Base-by-base conservation (phyloP, 805 yeast species). In the Wickerhamiella parazyma region DNA sequence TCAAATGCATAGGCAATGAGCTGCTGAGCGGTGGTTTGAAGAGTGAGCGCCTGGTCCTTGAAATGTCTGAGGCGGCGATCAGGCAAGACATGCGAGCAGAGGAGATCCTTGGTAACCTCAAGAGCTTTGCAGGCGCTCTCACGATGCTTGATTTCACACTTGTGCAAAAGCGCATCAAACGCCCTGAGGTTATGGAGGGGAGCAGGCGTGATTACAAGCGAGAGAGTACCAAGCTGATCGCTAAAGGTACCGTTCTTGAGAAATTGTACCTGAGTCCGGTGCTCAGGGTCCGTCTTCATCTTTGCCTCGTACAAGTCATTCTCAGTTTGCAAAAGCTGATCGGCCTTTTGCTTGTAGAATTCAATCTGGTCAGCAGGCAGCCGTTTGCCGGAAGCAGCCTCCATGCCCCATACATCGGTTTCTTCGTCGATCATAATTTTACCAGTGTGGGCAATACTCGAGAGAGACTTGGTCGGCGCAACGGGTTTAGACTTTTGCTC, bases 211-310 rank as follows among this genome's bases (percentile, higher is more conserved):
- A 87, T 74, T 58, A 91, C 68, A 58, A 91, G 73, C 0, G 98
- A 89, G 57, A 91, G 70, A 0, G 98, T 95, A 38, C 95, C 83
- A 44, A 91, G 82, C 65, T 91, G 86, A 78, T 91, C 98, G 54
- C 77, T 80, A 54, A 89, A 70, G 0, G 98, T 91, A 82, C 98
- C 98, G 51, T 76, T 80, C 5, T 86, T 71, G 55, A 91, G 72
- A 52, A 91, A 80, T 62, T 89, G 93, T 16, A 52, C 35, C 1
- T 55, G 53, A 1, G 89, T 73, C 69, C 85, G 75, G 61, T 89
- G 89, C 69, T 83, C 66, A 12, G 42, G 36, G 22, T 39, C 42
- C 82, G 95, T 5, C 93, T 81, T 33, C 80, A 76, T 45, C 78
- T 73, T 50, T 76, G 76, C 44, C 81, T 73, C 58, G 59, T 82